Conservation (phyloP, 139 green algal genomes). For the Desmodesmus armatus region DNA sequence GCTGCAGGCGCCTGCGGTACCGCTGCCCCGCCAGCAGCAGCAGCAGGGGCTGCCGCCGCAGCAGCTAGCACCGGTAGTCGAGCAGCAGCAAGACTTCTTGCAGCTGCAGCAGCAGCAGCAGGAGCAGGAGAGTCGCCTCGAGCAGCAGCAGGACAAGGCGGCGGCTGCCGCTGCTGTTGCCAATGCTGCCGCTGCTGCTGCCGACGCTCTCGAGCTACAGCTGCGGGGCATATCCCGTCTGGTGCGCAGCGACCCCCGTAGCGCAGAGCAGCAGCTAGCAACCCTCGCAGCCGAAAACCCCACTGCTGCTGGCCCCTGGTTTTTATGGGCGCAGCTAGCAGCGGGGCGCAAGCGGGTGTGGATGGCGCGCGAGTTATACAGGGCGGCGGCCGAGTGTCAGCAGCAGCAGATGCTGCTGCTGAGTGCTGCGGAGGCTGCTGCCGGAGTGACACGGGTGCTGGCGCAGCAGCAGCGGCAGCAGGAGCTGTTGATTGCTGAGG, state of each 20-base stretch:
- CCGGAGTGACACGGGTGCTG: not conserved
- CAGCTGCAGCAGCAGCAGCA: constrained; percentile 16
- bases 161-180: too few species aligned
- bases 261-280: constrained; percentile 11
- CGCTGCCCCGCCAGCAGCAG: not conserved
- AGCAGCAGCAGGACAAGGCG: not conserved
- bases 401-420: constrained; percentile 36
- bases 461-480: constrained; percentile 12
- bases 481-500: not conserved
- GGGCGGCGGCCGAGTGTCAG: constrained; percentile 56
- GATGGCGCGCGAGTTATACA: constrained; percentile 62
- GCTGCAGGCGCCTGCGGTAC: constrained; percentile 19
- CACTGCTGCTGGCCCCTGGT: constrained; percentile 43
- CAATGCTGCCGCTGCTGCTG: not conserved
- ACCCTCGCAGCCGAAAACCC: constrained; percentile 17
- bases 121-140: constrained; percentile 8
- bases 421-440: not conserved
- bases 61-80: constrained; percentile 31
- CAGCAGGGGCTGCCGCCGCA: constrained; percentile 39
- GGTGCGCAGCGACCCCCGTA: not conserved
- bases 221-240: constrained; percentile 10
- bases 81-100: not conserved
- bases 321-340: constrained; percentile 73
- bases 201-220: not conserved
- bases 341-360: constrained; percentile 20